Percentiles rank a stretch among this genome's conserved stretches.
These are phyloP conservation scores for Debaryomyces fabryi DNA, from an alignment of 1,139 yeast species.

Conservation along the genomic window DNA sequence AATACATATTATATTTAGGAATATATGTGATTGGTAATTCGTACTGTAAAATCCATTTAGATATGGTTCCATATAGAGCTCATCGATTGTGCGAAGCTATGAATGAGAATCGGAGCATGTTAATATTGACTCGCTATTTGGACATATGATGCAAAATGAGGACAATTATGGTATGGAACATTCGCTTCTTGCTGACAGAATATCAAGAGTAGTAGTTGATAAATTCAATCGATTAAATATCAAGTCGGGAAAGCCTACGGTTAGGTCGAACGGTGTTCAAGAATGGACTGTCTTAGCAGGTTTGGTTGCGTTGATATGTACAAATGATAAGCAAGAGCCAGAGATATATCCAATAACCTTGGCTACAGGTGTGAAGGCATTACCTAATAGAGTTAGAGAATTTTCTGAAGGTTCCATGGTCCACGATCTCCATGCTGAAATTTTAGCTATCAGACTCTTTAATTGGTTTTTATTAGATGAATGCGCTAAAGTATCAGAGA, in stretches of 20 bases:
- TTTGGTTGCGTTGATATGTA: slow-evolving; percentile 50
- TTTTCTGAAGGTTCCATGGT: slow-evolving; percentile 61
- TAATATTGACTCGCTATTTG: neutral
- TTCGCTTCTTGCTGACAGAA: slow-evolving; percentile 15
- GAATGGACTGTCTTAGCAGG: slow-evolving; percentile 92
- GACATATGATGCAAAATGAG: slow-evolving; percentile 3
- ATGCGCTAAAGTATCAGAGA: slow-evolving; percentile 14
- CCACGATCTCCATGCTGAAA: slow-evolving; percentile 92
- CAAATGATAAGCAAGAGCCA: slow-evolving; percentile 8
- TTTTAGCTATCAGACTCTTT: slow-evolving; percentile 68
- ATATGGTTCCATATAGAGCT: neutral
- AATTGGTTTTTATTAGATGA: slow-evolving; percentile 49
- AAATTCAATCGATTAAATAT: slow-evolving; percentile 21
- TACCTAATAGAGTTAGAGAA: slow-evolving; percentile 52
- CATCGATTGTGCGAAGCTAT: neutral
- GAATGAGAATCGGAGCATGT: neutral
- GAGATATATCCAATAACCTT: slow-evolving; percentile 47
- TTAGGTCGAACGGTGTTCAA: slow-evolving; percentile 59
- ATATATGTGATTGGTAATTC: neutral
- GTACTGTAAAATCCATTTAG: neutral
- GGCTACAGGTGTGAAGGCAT: slow-evolving; percentile 83
- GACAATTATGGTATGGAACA: neutral
- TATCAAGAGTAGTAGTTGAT: slow-evolving; percentile 17
- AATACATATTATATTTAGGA: neutral
- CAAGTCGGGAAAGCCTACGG: slow-evolving; percentile 57